A percentile compares a stretch with the other conserved stretches of the same genome.
Evolutionary conservation across 805 yeast genomes (phyloP).

Genomic region (Wickerhamiella allomyrinae): DNA sequence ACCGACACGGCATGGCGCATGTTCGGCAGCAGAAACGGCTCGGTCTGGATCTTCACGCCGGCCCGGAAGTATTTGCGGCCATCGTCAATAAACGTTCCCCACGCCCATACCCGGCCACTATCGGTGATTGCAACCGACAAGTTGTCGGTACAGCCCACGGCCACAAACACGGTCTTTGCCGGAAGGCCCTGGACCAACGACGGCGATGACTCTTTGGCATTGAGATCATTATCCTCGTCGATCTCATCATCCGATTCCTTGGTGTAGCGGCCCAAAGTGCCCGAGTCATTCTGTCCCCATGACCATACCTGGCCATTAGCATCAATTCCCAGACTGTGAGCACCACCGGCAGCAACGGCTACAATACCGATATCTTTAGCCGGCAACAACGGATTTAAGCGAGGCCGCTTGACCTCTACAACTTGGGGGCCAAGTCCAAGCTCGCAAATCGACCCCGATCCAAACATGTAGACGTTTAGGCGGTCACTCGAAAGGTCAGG

Average conservation of each 20-base stretch:
- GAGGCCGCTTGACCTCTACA: conserved; percentile 90
- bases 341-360: conserved; percentile 88
- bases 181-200: conserved; percentile 58
- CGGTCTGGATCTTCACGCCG: conserved; percentile 44
- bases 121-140: conserved; percentile 66
- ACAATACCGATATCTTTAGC: conserved; percentile 56
- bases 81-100: conserved; percentile 89
- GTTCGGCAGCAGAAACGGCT: conserved; percentile 49
- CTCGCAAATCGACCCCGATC: conserved; percentile 95
- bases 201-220: conserved; percentile 83
- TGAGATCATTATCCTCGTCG: conserved; percentile 66
- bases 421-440: conserved; percentile 93
- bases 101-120: conserved; percentile 82
- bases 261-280: conserved; percentile 77
- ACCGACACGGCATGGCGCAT: conserved; percentile 62
- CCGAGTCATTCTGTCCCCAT: conserved; percentile 95
- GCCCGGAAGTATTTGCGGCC: conserved; percentile 76
- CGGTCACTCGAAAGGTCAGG: conserved; percentile 8
- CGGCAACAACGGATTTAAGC: conserved; percentile 66
- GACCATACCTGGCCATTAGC: conserved; percentile 74
- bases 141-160: conserved; percentile 84
- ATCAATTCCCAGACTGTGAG: conserved; percentile 81
- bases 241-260: conserved; percentile 53
- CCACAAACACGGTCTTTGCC: conserved; percentile 41
- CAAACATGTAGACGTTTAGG: conserved; percentile 82